These are phyloP conservation scores for Mycena capillaripes DNA, from an alignment of 768 basidiomycete genomes.

Conservation along the genomic window DNA sequence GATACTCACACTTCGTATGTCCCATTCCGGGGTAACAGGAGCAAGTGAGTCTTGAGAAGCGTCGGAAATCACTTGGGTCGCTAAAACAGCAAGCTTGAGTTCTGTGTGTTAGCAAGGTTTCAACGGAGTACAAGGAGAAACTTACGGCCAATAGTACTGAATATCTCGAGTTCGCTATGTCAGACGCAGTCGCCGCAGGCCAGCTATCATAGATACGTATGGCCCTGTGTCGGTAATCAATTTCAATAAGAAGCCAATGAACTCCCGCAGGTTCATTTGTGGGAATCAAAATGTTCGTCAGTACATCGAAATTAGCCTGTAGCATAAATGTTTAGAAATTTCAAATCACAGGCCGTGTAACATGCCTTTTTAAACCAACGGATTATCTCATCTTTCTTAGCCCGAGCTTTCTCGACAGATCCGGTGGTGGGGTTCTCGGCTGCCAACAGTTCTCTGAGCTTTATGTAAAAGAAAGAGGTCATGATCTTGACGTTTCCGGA, in stretches of 20 bases:
- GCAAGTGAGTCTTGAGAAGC: neutral
- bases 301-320: neutral
- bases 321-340: neutral
- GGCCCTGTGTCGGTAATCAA: neutral
- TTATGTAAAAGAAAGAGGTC: conserved; percentile 1
- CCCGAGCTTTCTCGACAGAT: neutral
- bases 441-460: neutral
- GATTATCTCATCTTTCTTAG: neutral
- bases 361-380: conserved; percentile 6
- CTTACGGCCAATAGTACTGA: neutral
- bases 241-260: conserved; percentile 5
- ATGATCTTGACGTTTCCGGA: neutral
- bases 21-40: neutral
- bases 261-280: neutral
- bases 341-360: neutral
- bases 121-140: neutral
- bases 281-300: neutral
- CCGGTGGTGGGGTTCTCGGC: neutral
- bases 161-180: neutral
- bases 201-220: conserved; percentile 4
- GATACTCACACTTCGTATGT: no score
- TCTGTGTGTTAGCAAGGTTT: neutral
- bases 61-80: neutral
- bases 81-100: neutral
- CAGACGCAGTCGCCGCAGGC: neutral